Evolutionary conservation across 495 filamentous ascomycete genomes (phyloP).

Genomic region (Penicillium robsamsonii): DNA sequence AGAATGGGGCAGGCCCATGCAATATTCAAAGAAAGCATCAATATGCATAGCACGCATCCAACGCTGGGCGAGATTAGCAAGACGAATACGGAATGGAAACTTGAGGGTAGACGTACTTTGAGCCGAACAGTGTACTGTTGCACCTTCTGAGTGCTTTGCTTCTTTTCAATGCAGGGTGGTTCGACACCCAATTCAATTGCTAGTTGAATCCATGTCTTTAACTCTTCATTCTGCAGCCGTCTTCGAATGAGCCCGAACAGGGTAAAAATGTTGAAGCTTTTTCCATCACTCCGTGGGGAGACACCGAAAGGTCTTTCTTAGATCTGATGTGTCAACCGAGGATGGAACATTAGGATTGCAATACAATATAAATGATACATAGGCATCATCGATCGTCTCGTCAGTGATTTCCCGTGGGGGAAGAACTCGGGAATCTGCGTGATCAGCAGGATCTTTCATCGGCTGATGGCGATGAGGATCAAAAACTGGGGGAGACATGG

Average conservation of each 20-base stretch:
- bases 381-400: conserved; percentile 80
- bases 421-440: conserved; percentile 45
- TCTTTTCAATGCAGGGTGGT: conserved; percentile 76
- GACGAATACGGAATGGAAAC: neutral
- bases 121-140: conserved; percentile 95
- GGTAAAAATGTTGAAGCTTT: conserved; percentile 81
- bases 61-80: conserved; percentile 51
- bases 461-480: conserved; percentile 34
- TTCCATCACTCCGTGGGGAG: conserved; percentile 93
- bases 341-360: conserved; percentile 78
- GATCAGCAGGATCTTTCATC: conserved; percentile 36
- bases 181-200: conserved; percentile 89
- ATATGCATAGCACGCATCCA: conserved; percentile 99
- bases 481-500: conserved; percentile 45
- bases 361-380: conserved; percentile 84
- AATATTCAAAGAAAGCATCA: conserved; percentile 93
- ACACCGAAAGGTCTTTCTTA: conserved; percentile 76
- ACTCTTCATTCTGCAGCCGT: conserved; percentile 72
- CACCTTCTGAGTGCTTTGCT: conserved; percentile 93
- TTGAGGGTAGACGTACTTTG: conserved; percentile 58
- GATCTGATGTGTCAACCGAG: conserved; percentile 67
- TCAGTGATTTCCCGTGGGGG: conserved; percentile 70
- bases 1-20: conserved; percentile 71
- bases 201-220: conserved; percentile 95
- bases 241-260: conserved; percentile 81